phyloP scores from a whole-genome alignment of 495 filamentous ascomycete genomes.

The Daldinia concentrica region DNA sequence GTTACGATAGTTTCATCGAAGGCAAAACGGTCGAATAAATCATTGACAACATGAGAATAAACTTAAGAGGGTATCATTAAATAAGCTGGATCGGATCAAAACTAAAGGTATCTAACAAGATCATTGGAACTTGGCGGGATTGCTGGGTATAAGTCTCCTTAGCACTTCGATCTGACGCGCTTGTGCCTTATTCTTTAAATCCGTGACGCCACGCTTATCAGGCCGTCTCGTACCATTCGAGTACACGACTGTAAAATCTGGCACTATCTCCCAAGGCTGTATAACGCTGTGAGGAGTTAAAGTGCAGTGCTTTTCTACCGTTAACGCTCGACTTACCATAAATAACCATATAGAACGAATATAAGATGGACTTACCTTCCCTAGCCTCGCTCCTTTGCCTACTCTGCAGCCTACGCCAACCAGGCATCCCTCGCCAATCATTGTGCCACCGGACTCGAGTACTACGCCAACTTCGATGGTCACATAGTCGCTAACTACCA shows the following conservation, averaged over 20 bases:
- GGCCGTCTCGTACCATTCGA: conserved; percentile 65
- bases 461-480: conserved; percentile 68
- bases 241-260: conserved; percentile 73
- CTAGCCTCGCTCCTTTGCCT: conserved; percentile 69
- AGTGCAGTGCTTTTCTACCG: conserved; percentile 64
- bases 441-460: conserved; percentile 66
- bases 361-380: conserved; percentile 61
- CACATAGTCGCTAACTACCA: conserved; percentile 65
- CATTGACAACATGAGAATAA: not conserved
- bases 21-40: not conserved
- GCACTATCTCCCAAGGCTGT: conserved; percentile 61
- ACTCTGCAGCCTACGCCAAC: conserved; percentile 69
- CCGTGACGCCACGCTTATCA: conserved; percentile 64
- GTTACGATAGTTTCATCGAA: not conserved
- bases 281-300: conserved; percentile 61
- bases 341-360: conserved; percentile 1
- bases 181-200: conserved; percentile 63
- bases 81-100: conserved; percentile 11
- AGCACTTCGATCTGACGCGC: conserved; percentile 71
- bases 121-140: conserved; percentile 66
- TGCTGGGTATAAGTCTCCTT: conserved; percentile 68
- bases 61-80: conserved; percentile 31
- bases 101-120: conserved; percentile 17
- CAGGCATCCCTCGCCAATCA: conserved; percentile 68
- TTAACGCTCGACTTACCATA: conserved; percentile 3